Evolutionary conservation across 805 yeast genomes (phyloP).

Genomic region (Cyberlindnera euphorbiiphila): DNA sequence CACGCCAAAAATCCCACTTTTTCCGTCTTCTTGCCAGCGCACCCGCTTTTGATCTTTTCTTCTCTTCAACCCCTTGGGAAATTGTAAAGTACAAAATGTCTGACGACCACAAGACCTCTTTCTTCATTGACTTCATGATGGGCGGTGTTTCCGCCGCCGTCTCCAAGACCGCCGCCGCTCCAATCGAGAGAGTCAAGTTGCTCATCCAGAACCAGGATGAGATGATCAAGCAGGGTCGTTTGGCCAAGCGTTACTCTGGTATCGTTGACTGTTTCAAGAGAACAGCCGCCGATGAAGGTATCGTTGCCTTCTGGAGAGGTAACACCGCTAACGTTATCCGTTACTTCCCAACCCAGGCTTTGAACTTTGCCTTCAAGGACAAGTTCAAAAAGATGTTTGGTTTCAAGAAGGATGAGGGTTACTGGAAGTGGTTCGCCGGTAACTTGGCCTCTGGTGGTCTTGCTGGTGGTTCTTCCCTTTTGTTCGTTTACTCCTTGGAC

Average conservation of each 20-base stretch:
- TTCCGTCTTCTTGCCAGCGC: conserved; percentile 6
- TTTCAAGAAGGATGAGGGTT: conserved; percentile 93
- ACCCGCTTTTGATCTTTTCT: conserved; percentile 1
- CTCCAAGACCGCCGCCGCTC: conserved; percentile 97
- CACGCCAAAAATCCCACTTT: conserved; percentile 12
- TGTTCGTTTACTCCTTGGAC: conserved; percentile 94
- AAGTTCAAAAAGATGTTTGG: conserved; percentile 93
- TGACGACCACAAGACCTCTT: conserved; percentile 42
- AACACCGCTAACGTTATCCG: conserved; percentile 98
- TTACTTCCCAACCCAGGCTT: conserved; percentile 99
- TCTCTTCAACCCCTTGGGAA: conserved; percentile 2
- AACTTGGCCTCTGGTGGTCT: conserved; percentile 98
- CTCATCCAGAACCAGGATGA: conserved; percentile 97
- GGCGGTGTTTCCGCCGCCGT: conserved; percentile 99
- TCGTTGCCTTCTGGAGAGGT: conserved; percentile 97
- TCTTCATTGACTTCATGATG: conserved; percentile 76
- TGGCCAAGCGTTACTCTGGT: conserved; percentile 82
- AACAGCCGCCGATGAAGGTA: conserved; percentile 92
- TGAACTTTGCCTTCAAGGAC: conserved; percentile 98
- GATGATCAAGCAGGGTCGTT: conserved; percentile 97
- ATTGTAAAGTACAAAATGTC: conserved; percentile 18
- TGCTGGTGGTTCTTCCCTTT: conserved; percentile 94
- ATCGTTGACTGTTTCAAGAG: conserved; percentile 90
- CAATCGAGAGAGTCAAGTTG: conserved; percentile 95
- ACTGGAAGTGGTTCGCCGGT: conserved; percentile 94